Conservation (phyloP, 2,329 filamentous ascomycete genomes). For the Fusarium agapanthi region DNA sequence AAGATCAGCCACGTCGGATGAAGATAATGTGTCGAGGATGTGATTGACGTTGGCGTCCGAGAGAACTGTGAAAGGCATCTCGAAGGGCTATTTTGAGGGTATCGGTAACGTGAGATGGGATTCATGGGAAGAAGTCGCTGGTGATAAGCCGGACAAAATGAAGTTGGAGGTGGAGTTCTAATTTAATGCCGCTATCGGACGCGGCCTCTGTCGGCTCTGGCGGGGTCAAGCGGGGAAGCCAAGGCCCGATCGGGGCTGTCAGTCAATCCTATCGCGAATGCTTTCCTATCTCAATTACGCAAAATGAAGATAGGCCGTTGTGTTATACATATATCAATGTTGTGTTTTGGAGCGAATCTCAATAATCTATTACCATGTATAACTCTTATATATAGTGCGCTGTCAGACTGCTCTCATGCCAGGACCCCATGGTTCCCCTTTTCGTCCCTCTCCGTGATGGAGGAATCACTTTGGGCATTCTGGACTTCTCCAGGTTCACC, state of each 20-base stretch:
- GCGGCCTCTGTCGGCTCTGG: not conserved
- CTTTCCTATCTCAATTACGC: not conserved
- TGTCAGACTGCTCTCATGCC: not conserved
- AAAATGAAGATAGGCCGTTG: too few species aligned
- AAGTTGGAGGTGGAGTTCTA: not conserved
- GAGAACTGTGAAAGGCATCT: conserved; percentile 40
- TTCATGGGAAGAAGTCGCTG: not conserved
- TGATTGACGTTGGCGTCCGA: conserved; percentile 36
- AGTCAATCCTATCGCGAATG: not conserved
- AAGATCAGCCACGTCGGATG: conserved; percentile 26
- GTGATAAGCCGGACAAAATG: not conserved
- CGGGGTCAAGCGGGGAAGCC: not conserved
- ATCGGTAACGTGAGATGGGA: too few species aligned
- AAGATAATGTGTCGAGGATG: conserved; percentile 28
- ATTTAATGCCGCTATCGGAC: not conserved
- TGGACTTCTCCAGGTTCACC: not conserved
- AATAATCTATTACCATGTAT: not conserved
- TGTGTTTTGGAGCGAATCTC: too few species aligned
- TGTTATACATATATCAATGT: too few species aligned
- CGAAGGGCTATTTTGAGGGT: not conserved
- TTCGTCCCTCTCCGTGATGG: not conserved
- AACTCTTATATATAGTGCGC: accelerated
- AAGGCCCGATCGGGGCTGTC: not conserved
- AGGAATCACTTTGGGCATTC: not conserved
- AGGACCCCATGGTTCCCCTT: not conserved